Base-by-base conservation (phyloP, 2,329 filamentous ascomycete genomes). In the Leptographium flavum region DNA sequence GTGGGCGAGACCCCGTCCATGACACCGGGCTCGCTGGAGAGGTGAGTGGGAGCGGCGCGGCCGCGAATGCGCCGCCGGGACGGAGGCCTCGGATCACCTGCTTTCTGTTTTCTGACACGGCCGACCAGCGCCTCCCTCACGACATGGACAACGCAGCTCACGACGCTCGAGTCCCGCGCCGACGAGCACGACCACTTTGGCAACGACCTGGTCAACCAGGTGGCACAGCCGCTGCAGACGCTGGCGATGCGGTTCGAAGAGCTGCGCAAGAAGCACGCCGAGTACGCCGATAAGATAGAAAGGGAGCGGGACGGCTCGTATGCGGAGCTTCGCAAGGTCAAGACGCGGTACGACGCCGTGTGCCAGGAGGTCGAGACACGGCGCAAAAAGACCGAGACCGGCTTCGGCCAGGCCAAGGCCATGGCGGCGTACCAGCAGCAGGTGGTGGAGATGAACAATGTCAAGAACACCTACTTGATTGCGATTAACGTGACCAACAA, bases 401-500 rank as follows among this genome's bases (percentile, higher is more conserved):
- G 87, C n/a, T 93, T 92, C 57, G 90, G 96, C 61, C 95, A 94
- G 66, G 68, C 77, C 50, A 98, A 95, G 67, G 87, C 90, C 8
- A 85, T 94, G 59, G 82, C 78, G 59, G 80, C 86, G 32, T 98
- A 94, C 63, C 86, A 94, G 57, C 87, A 94, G 59, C 90, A 96
- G 62, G 72, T 93, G 49, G 67, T 81, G 49, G 92, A 98, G 55
- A 96, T 96, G 92, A 85, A 92, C 64, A 98, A 98, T 60, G 75
- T 83, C 61, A 98, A 98, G 70, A 98, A 98, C 61, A 87, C 84
- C n/a, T 98, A 98, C 59, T 68, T 98, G 49, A 94, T 98, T 57
- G 76, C 79, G 49, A 94, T 98, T 66, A 94, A 94, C 59, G 86
- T 96, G 47, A 93, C 88, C 30, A 98, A 98, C 65, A 94, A 92